Base-by-base conservation (phyloP, 2,329 filamentous ascomycete species). In the Aspergillus clavatus region DNA sequence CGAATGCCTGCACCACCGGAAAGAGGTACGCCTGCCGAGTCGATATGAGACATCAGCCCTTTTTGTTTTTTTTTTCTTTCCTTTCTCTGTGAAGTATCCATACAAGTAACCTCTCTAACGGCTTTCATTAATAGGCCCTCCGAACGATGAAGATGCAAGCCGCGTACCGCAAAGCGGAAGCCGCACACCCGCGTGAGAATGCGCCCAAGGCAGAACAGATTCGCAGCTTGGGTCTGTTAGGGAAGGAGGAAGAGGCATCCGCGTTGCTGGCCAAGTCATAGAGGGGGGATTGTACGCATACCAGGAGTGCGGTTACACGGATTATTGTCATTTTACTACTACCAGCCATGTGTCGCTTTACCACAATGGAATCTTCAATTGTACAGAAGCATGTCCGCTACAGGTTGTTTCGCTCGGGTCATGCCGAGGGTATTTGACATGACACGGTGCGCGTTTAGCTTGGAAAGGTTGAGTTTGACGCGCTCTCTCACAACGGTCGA, bases 1-100 rank as follows among this genome's bases (percentile, higher is more conserved):
- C 69, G 93, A 98, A 76, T 98, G 94, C 72, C 75, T 98, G 66
- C 93, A 98, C 71, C 93, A 98, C 78, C 89, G 86, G 78, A 98
- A 98, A 77, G 93, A 98, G 88, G 93, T 97, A 63, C 47, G 81
- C 42, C 24, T 43, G 38, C 22, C 11, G 7, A 14, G 22, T 14
- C 42, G 37, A n/a, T n/a, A n/a, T n/a, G 23, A 36, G 33, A 33
- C 3, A 12, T 10, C 14, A 29, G 21, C 8, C n/a, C n/a, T 28
- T 12, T 5, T 16, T 19, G 12, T 35, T 22, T 43, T 14, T 4
- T 14, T 26, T 14, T 16, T 14, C n/a, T 22, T 4, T 8, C n/a
- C n/a, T n/a, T n/a, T n/a, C n/a, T n/a, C n/a, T n/a, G n/a, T n/a
- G n/a, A n/a, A n/a, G n/a, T n/a, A n/a, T n/a, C n/a, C n/a, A n/a